phyloP scores from a whole-genome alignment of 495 filamentous ascomycete genomes.

The Melanomma pulvis-pyrius region DNA sequence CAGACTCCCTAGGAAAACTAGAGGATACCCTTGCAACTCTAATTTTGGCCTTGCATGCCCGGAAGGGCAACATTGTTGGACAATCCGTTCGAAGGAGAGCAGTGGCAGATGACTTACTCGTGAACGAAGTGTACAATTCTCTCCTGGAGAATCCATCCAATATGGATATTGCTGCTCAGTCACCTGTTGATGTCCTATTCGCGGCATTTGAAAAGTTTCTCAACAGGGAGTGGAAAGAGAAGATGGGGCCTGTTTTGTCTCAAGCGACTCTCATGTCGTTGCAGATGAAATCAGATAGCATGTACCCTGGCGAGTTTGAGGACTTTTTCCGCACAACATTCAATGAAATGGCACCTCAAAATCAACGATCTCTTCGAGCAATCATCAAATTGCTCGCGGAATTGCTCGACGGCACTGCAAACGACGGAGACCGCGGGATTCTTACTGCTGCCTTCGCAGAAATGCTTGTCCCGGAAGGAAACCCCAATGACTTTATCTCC shows the following conservation, averaged over 20 bases:
- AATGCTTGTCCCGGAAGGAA: constrained; percentile 74
- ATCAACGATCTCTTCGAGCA: constrained; percentile 81
- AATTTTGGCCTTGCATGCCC: constrained; percentile 74
- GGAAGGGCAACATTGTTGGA: constrained; percentile 84
- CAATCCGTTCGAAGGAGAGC: constrained; percentile 70
- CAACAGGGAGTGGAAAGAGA: constrained; percentile 81
- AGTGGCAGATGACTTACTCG: constrained; percentile 71
- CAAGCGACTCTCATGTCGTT: constrained; percentile 65
- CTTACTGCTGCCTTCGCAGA: constrained; percentile 91
- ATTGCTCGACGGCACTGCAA: constrained; percentile 87
- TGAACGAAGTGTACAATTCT: constrained; percentile 91
- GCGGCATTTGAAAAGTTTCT: constrained; percentile 94
- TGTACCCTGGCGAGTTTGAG: constrained; percentile 77
- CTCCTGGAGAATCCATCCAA: constrained; percentile 79
- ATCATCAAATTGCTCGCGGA: constrained; percentile 85
- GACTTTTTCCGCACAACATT: constrained; percentile 79
- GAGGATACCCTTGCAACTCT: constrained; percentile 88
- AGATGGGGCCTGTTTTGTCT: constrained; percentile 81
- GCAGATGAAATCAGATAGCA: constrained; percentile 72
- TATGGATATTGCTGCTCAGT: constrained; percentile 71
- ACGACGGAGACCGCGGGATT: constrained; percentile 89
- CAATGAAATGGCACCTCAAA: constrained; percentile 84
- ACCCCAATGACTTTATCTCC: constrained; percentile 82
- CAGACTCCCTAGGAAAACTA: constrained; percentile 65
- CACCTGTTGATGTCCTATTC: constrained; percentile 86